These are phyloP conservation scores for Cladosporium velox DNA, from an alignment of 2,329 filamentous ascomycete species.

Conservation along the genomic window DNA sequence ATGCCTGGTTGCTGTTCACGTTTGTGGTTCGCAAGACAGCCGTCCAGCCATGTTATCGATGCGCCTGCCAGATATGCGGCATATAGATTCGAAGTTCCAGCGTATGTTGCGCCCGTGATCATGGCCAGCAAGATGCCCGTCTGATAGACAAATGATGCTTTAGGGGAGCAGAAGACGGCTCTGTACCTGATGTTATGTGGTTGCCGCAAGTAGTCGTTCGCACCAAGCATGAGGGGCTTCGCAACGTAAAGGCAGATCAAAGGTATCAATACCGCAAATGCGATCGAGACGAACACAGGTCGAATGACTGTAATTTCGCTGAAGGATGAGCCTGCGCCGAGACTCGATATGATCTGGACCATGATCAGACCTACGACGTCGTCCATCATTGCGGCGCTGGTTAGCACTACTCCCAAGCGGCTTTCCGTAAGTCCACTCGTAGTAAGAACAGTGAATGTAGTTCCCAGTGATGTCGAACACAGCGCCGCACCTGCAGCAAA, in stretches of 20 bases:
- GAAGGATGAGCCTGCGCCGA: constrained; percentile 51
- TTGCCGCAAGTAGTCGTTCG: background rate
- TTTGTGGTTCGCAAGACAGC: constrained; percentile 13
- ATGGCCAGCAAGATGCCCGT: constrained; percentile 53
- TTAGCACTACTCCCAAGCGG: constrained; percentile 63
- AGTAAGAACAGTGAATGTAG: constrained; percentile 64
- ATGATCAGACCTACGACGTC: constrained; percentile 77
- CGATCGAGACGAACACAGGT: constrained; percentile 54
- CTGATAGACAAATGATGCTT: constrained; percentile 51
- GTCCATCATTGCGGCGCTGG: constrained; percentile 77
- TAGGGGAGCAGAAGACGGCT: constrained; percentile 20
- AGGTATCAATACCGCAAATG: constrained; percentile 53
- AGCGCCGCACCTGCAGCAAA: constrained; percentile 74
- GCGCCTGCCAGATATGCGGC: constrained; percentile 63
- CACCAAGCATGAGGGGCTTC: constrained; percentile 43
- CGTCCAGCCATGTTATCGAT: constrained; percentile 61
- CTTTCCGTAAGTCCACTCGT: constrained; percentile 61
- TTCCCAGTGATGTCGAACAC: constrained; percentile 74
- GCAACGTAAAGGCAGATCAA: constrained; percentile 51
- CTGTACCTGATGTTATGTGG: background rate
- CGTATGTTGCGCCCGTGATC: constrained; percentile 57
- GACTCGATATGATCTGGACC: constrained; percentile 71
- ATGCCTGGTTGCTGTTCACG: background rate
- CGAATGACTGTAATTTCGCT: constrained; percentile 49
- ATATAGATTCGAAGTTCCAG: constrained; percentile 64